Evolutionary conservation across 1,284 basidiomycete species (phyloP), one percentile per base, ranked within the genome.

Genomic region (Papiliotrema fonsecae): DNA sequence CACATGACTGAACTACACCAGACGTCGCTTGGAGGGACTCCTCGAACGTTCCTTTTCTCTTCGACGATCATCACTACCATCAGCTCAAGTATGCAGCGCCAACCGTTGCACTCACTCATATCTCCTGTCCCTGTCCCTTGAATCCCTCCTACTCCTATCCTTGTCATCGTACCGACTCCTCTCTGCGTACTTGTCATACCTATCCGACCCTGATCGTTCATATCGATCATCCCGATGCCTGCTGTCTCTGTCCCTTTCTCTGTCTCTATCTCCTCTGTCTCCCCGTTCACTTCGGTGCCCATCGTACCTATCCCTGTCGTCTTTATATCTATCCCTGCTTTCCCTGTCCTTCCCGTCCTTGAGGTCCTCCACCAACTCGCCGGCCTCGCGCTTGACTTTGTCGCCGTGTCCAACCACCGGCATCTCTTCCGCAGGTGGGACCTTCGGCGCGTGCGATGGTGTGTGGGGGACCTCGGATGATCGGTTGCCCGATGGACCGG

Each of bases 291-390:
- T 36, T 9, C 43, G 25, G 27, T 49, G 40, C 6, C 38, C 30
- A n/a, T 49, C 28, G 6, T 84, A 82, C 65, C 85, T 61, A 50
- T 51, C 61, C 75, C 58, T 87, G 84, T 61, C 82, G 84, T 27
- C 82, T 82, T 61, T 83, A 78, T 59, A 32, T 18, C 45, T 37
- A 47, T 49, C 50, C 45, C 55, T 55, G 47, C 35, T 52, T 44
- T 47, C 56, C 52, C 48, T 54, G 21, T 60, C 58, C n/a, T n/a
- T n/a, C n/a, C n/a, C n/a, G 25, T 64, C 58, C 47, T 57, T 61
- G 21, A 65, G 49, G 49, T 71, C 71, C 55, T 74, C 68, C 19
- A 64, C 59, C 37, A 73, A 52, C 51, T 73, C 71, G 7, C 68
- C 69, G 1, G 72, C 72, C 52, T 74, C 72, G 28, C 72, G 57